A percentile compares a stretch with the other conserved stretches of the same genome.
phyloP scores from a whole-genome alignment of 2,329 filamentous ascomycete species.

The Botrytis sinoallii region DNA sequence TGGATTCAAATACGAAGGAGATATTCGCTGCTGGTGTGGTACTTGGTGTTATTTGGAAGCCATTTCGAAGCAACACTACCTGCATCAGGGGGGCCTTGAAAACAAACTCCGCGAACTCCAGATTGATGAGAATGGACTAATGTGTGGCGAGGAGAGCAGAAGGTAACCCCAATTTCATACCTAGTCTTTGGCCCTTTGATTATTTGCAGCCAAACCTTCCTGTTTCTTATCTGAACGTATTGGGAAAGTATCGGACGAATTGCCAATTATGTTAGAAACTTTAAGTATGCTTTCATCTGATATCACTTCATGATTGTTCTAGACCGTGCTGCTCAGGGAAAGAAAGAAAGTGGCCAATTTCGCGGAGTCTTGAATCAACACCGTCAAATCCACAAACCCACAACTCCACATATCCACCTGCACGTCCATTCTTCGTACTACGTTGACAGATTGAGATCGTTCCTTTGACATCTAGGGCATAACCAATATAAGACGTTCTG shows the following conservation, averaged over 20 bases:
- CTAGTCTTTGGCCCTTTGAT: background rate
- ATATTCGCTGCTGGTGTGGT: background rate
- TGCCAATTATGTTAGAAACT: background rate
- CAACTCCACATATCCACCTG: background rate
- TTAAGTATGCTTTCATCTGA: background rate
- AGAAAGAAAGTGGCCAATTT: conserved; percentile 12
- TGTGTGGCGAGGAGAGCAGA: background rate
- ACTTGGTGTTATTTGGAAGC: background rate
- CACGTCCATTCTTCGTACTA: background rate
- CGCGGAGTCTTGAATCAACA: conserved; percentile 1
- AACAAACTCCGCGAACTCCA: background rate
- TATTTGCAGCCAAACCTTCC: background rate
- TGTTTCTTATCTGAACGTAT: background rate
- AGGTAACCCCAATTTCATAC: background rate
- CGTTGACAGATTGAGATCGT: background rate
- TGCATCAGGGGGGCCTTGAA: background rate
- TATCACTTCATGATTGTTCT: background rate
- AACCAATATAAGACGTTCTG: background rate
- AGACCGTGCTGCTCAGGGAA: background rate
- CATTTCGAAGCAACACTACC: background rate
- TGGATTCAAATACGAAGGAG: background rate
- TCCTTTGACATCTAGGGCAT: background rate
- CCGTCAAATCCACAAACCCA: background rate
- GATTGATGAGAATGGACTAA: background rate
- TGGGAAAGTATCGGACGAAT: background rate